Base-by-base conservation (phyloP, 805 yeast species). In the Candida mattraensis region DNA sequence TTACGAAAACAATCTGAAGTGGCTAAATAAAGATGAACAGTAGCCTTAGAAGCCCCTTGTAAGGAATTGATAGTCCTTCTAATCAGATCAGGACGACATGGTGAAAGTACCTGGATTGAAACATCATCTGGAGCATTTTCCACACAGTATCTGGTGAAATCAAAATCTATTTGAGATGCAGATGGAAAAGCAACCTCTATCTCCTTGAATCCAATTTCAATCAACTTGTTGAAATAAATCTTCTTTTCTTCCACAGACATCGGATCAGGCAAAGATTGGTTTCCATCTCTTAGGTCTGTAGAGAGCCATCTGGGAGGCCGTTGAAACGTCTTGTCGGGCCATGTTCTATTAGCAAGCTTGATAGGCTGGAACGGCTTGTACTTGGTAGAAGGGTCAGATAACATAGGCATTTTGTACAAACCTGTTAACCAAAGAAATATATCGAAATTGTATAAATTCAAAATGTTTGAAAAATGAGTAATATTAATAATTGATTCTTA, bases 181-280 rank as follows among this genome's bases (percentile, higher is more conserved):
- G 87, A 79, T 7, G 91, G 91, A 64, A 83, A 83, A 2, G 87
- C 70, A 27, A 83, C 91, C 61, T 83, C 91, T 48, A 83, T 83
- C 63, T 83, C 91, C 55, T 83, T 83, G 66, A 83, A 82, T 1
- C 91, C 91, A 37, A 83, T 67, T 35, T 82, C 85, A 6, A 82
- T 49, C 50, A 83, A 66, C 59, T 83, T 83, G 50, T 79, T 78
- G 68, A 82, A 83, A 57, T 82, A 82, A 49, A 75, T 78, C 54
- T 81, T 80, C 63, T 83, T 83, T 58, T 83, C 85, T 28, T 70
- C 78, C 12, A 83, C 75, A 7, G 83, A 70, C 91, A 83, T 83
- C 18, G 91, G 91, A 63, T 83, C 91, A 18, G 91, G 91, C 39
- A 83, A 67, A n/a, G 88, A 77, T 59, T 83, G 91, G 61, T 83